Conservation (phyloP, 1,284 basidiomycete species). For the Tetrapyrgos nigripes region DNA sequence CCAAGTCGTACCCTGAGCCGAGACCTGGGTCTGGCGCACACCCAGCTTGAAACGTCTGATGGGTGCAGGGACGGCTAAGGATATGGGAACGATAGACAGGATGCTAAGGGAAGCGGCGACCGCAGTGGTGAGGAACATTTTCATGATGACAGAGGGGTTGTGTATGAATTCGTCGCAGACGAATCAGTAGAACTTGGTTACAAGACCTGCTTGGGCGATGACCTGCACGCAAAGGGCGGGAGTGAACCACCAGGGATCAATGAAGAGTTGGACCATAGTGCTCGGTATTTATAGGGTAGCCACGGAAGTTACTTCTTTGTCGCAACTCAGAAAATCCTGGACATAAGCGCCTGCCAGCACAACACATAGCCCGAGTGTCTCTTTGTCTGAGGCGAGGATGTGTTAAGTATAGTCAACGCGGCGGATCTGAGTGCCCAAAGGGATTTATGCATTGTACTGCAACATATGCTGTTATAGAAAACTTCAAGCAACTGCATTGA, state of each 20-base stretch:
- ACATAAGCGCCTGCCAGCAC: too few relatives aligned
- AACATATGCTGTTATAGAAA: too few relatives aligned
- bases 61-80: background rate
- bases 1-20: constrained; percentile 9
- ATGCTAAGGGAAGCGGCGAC: background rate
- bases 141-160: background rate
- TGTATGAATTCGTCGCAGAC: background rate
- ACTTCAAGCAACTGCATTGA: too few relatives aligned
- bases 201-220: constrained; percentile 8
- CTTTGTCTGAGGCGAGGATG: too few relatives aligned
- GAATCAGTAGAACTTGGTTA: background rate
- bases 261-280: too few relatives aligned
- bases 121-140: background rate
- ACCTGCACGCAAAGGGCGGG: constrained; percentile 3
- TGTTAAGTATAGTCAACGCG: too few relatives aligned
- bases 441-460: too few relatives aligned
- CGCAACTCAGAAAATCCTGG: too few relatives aligned
- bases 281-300: too few relatives aligned
- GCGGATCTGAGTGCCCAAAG: too few relatives aligned
- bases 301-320: too few relatives aligned
- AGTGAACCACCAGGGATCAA: background rate
- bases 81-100: background rate
- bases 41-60: background rate
- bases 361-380: too few relatives aligned
- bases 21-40: background rate